phyloP scores from a whole-genome alignment of 768 basidiomycete genomes.

The Fomitopsis serialis region DNA sequence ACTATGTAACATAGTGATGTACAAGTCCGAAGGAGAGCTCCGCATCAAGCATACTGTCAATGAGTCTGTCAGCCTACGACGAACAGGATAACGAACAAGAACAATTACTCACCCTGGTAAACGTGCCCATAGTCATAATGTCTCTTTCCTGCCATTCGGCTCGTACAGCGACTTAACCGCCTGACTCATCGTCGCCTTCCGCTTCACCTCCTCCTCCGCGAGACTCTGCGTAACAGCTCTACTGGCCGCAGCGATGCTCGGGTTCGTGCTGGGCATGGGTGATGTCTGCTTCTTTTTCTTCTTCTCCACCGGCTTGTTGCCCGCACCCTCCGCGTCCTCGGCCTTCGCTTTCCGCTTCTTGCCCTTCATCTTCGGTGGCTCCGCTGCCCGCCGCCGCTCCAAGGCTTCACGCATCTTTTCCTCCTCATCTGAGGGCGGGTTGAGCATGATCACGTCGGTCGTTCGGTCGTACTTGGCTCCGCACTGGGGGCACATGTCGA shows the following conservation, averaged over 20 bases:
- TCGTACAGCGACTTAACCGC: conserved; percentile 81
- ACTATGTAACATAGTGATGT: too few species aligned
- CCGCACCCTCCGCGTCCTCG: conserved; percentile 22
- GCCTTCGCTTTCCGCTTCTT: conserved; percentile 57
- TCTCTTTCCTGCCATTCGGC: conserved; percentile 63
- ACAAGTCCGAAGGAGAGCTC: too few species aligned
- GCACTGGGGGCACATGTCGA: conserved; percentile 75
- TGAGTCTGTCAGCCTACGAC: too few species aligned
- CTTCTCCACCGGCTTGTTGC: conserved; percentile 32
- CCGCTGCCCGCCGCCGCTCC: conserved; percentile 50
- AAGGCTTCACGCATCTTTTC: conserved; percentile 50
- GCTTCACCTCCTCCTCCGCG: conserved; percentile 76
- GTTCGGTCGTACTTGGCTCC: conserved; percentile 57
- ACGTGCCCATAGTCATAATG: conserved; percentile 89
- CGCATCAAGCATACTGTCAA: too few species aligned
- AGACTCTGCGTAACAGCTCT: conserved; percentile 67
- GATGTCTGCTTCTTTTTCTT: conserved; percentile 40
- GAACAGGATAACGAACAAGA: too few species aligned
- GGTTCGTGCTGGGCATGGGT: conserved; percentile 41
- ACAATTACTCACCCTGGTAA: conserved; percentile 67
- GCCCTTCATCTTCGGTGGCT: conserved; percentile 47
- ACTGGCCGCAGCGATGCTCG: conserved; percentile 50
- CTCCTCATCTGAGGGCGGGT: conserved; percentile 66
- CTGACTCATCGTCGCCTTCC: conserved; percentile 79
- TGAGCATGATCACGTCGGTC: conserved; percentile 57